Conservation (phyloP, 2,329 filamentous ascomycete genomes). For the Xylariaceae sp. region DNA sequence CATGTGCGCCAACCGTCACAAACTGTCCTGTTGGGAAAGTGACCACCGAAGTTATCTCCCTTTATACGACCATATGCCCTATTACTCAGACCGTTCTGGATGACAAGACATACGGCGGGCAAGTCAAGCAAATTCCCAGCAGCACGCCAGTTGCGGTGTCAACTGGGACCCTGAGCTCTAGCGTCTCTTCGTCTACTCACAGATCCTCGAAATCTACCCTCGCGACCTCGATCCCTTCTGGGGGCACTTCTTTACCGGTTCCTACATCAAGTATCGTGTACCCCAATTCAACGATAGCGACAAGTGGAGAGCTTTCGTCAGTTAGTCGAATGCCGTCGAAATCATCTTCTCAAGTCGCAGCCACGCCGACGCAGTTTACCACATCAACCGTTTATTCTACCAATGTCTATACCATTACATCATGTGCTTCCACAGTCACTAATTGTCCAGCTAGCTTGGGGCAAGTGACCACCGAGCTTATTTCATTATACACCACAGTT, state of each 20-base stretch:
- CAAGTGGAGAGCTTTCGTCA: slow-evolving; percentile 2
- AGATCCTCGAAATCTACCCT: background rate
- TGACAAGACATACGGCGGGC: slow-evolving; percentile 25
- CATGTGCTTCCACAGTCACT: slow-evolving; percentile 25
- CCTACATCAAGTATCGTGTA: slow-evolving; percentile 17
- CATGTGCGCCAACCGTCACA: slow-evolving; percentile 25
- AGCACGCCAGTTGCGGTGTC: slow-evolving; percentile 6
- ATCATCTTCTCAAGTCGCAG: slow-evolving; percentile 11
- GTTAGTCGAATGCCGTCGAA: slow-evolving; percentile 4
- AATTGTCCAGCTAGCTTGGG: slow-evolving; percentile 27
- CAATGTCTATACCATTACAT: slow-evolving; percentile 29
- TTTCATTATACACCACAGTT: slow-evolving; percentile 32
- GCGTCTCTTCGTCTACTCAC: slow-evolving; percentile 2
- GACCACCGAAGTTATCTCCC: slow-evolving; percentile 29
- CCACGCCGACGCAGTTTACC: slow-evolving; percentile 16
- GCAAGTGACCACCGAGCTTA: slow-evolving; percentile 29
- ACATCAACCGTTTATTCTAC: slow-evolving; percentile 31
- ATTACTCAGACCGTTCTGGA: slow-evolving; percentile 31
- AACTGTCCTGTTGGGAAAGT: slow-evolving; percentile 30
- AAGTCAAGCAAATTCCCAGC: slow-evolving; percentile 4
- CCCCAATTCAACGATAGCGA: slow-evolving; percentile 15
- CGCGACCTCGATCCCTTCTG: slow-evolving; percentile 9
- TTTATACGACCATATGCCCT: slow-evolving; percentile 33
- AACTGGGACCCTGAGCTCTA: background rate
- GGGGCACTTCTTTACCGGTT: slow-evolving; percentile 15